Base-by-base conservation (phyloP, 2,329 filamentous ascomycete species). In the Fusarium foetens region DNA sequence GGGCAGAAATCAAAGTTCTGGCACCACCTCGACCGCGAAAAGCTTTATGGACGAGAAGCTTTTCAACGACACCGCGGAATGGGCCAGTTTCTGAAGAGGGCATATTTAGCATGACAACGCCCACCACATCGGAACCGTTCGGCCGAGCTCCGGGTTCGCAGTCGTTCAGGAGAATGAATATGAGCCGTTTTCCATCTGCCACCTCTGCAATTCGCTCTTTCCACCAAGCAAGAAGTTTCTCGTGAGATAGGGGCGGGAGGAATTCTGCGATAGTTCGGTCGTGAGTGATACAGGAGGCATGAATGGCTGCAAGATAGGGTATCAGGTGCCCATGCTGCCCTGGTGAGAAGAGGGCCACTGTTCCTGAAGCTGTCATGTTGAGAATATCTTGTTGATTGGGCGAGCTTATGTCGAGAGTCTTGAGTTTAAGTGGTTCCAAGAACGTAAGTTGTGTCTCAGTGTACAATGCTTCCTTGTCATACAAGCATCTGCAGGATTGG, bases 171-270 rank as follows among this genome's bases (percentile, higher is more conserved):
- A 89, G 83, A 51, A 91, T 81, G 59, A 88, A 80, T 65, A 91
- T 90, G 69, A 86, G 78, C 17, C 88, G 82, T 19, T 78, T 80
- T 29, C 84, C 85, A 21, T 79, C 76, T 21, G 75, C 78, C 35
- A 86, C 83, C 75, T 89, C 85, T 27, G 83, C 80, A 58, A 87
- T 84, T 29, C 84, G 81, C 27, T 84, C 82, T 74, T 86, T 85
- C 89, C 89, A 91, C 84, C 86, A 91, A 13, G 81, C 73, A 35
- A 88, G 80, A 42, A 91, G 85, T 76, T 88, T 88, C 41, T 85
- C 82, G 76, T 88, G 83, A 52, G 85, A 84, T 38, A 91, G 80
- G 0, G 89, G 89, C n/a, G 88, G 87, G 19, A 89, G 81, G 76
- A 91, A 91, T 8, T 85, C 87, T 31, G 87, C 87, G 39, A 89